Evolutionary conservation across 768 basidiomycete genomes (phyloP), one percentile per base, ranked within the genome.

Genomic region (Agaricus sinodeliciosus): DNA sequence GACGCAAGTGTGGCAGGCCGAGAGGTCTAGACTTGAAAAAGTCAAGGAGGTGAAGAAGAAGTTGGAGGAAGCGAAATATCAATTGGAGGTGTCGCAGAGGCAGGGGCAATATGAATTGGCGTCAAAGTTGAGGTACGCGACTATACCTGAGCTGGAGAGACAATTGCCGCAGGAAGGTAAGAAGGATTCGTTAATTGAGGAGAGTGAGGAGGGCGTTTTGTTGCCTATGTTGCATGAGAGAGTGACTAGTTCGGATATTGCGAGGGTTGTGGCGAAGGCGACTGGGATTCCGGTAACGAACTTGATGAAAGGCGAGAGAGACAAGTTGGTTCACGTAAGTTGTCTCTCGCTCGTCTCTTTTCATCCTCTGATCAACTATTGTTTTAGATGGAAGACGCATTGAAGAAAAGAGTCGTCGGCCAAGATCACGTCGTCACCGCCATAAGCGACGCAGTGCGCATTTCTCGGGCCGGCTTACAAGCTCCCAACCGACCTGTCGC

Each of bases 251-350:
- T 84, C 82, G 59, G 91, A 94, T 65, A 94, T 95, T 45, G 82
- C 93, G 2, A 75, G 88, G 2, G 93, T 94, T 18, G 87, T 94
- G 3, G 90, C 90, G 6, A 87, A 85, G 62, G 78, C 88, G 0
- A 96, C 93, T 0, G 93, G 93, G 5, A 94, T 95, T 25, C 93
- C 93, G 0, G 91, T 94, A 1, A 82, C 90, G 66, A 93, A 86
- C 61, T 68, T 95, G 55, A 67, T 95, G 59, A 90, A 89, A 65
- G 92, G 93, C 3, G 93, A 97, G 66, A 73, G 86, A 57, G 90
- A 97, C 64, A 90, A 89, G 62, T 74, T 96, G 19, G 84, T 94
- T 8, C 85, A 93, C 70, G 90, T 91, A 59, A 51, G 85, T 76
- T 1, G 19, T 31, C 6, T 8, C 6, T 11, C 31, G 11, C 27